Evolutionary conservation across 371 early-diverging fungal genomes (phyloP).

Genomic region (Mucor plumbeus): DNA sequence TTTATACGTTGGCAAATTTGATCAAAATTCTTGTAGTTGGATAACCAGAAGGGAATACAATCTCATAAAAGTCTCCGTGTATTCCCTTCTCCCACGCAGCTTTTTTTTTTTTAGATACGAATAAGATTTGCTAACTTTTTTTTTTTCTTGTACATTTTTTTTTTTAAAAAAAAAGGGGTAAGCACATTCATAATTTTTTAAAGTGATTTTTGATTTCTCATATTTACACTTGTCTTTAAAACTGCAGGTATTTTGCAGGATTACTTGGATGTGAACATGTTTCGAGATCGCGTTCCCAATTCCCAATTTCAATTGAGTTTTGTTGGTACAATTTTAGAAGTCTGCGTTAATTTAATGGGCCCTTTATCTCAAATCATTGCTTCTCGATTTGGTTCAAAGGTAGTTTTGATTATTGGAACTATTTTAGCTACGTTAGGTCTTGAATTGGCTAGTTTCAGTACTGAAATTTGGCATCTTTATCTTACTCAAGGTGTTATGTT

Average conservation of each 20-base stretch:
- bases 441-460: slow-evolving; percentile 35
- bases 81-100: slow-evolving; percentile 4
- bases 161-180: no score
- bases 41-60: slow-evolving; percentile 10
- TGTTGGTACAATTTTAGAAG: slow-evolving; percentile 35
- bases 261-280: slow-evolving; percentile 20
- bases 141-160: not conserved
- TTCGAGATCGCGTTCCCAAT: slow-evolving; percentile 10
- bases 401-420: slow-evolving; percentile 32
- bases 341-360: slow-evolving; percentile 37
- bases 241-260: slow-evolving; percentile 30
- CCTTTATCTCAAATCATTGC: slow-evolving; percentile 34
- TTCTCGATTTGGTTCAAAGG: slow-evolving; percentile 28
- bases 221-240: not conserved
- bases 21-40: no score
- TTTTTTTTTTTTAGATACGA: not conserved
- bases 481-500: slow-evolving; percentile 35
- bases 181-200: not conserved
- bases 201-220: not conserved
- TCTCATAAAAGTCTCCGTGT: slow-evolving; percentile 11
- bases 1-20: not conserved
- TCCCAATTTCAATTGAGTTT: slow-evolving; percentile 33
- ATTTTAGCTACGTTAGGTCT: slow-evolving; percentile 32
- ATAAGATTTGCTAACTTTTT: not conserved
- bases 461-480: slow-evolving; percentile 40